These are phyloP conservation scores for Wickerhamomyces xylosicus DNA, from an alignment of 805 yeast genomes.

Conservation along the genomic window DNA sequence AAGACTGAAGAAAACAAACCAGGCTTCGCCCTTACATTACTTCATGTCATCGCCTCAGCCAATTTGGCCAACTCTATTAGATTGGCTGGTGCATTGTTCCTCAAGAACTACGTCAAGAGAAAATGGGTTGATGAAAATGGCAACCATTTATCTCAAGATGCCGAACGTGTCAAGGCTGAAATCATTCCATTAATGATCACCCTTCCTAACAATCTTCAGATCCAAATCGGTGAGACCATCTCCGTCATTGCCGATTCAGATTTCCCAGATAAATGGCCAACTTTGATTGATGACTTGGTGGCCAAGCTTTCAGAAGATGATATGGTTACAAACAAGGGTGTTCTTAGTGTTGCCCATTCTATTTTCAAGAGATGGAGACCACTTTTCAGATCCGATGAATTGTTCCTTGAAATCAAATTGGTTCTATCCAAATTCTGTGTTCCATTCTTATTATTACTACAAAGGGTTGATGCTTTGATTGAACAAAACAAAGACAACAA, in stretches of 20 bases:
- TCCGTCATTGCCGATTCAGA: slow-evolving; percentile 92
- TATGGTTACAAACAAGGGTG: slow-evolving; percentile 71
- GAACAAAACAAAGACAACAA: slow-evolving; percentile 33
- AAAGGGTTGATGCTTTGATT: slow-evolving; percentile 58
- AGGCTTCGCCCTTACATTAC: slow-evolving; percentile 67
- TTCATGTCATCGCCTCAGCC: slow-evolving; percentile 67
- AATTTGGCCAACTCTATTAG: slow-evolving; percentile 47
- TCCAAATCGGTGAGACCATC: slow-evolving; percentile 93
- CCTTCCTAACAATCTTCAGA: slow-evolving; percentile 68
- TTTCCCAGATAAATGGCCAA: slow-evolving; percentile 86
- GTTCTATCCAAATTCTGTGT: slow-evolving; percentile 75
- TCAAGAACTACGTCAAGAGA: slow-evolving; percentile 77
- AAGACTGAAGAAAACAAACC: slow-evolving; percentile 50
- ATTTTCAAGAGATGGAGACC: slow-evolving; percentile 97
- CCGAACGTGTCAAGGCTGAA: slow-evolving; percentile 57
- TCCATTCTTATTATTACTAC: slow-evolving; percentile 67
- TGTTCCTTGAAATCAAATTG: slow-evolving; percentile 76
- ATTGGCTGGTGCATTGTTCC: slow-evolving; percentile 82
- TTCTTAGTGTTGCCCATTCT: slow-evolving; percentile 86
- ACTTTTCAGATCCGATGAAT: slow-evolving; percentile 79
- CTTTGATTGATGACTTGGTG: slow-evolving; percentile 65
- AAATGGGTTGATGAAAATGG: slow-evolving; percentile 92
- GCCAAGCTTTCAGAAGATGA: slow-evolving; percentile 53
- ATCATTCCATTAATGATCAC: slow-evolving; percentile 81
- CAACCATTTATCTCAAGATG: slow-evolving; percentile 61